Base-by-base conservation (phyloP, 805 yeast genomes). In the Candida wancherniae region DNA sequence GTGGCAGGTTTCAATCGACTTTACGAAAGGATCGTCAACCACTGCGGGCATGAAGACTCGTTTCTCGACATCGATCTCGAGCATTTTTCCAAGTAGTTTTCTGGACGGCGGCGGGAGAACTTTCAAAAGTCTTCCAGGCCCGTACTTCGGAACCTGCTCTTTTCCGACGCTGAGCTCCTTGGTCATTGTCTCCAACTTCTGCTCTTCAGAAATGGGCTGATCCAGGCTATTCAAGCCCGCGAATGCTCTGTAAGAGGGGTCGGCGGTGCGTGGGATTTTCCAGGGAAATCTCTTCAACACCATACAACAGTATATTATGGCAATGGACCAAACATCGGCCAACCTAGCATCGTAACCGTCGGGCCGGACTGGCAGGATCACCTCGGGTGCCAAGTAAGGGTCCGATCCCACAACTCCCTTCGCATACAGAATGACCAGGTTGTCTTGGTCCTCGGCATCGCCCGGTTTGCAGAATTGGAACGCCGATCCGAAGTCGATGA, bases 351-450 rank as follows among this genome's bases (percentile, higher is more conserved):
- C 96, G 55, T 90, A 90, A 2, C 69, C 69, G 14, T 44, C 38
- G 15, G 50, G 53, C 14, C 48, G 32, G 10, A 16, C 28, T 4
- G 57, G 58, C 31, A 50, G 54, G 34, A 90, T 69, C 24, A 90
- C 88, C 55, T 90, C 98, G 0, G 97, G 97, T 0, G 97, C 92
- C 39, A 90, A 62, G 51, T 90, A 90, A 2, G 98, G 97, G 57
- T 90, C 98, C 2, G 94, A 83, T 10, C 98, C 98, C 9, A 90
- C 94, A 14, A 90, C 73, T 10, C 97, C 97, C 24, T 73, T 69
- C 0, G 95, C 87, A 36, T 69, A 63, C 3, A 53, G 41, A 11
- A 82, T 75, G 9, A 50, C 26, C n/a, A n/a, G 25, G 34, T 15
- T 15, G 44, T 47, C 9, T 44, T 50, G 5, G 28, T 29, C n/a